Base-by-base conservation (phyloP, 805 yeast genomes). In the Kuraishia piskuri region DNA sequence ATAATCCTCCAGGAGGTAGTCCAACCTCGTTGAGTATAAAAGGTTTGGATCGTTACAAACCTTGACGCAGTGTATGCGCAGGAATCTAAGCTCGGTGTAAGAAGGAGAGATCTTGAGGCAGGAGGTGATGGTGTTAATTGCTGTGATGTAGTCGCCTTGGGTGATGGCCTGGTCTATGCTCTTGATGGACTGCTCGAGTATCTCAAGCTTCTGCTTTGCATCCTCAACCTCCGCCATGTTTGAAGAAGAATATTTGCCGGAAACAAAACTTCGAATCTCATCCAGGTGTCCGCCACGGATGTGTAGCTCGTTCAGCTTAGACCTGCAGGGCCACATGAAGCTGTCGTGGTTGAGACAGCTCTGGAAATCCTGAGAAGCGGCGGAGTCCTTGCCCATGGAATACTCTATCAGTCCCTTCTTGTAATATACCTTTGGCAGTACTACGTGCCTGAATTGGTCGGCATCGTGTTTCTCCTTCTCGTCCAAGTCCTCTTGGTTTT, bases 321-420 rank as follows among this genome's bases (percentile, higher is more conserved):
- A 66, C 50, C 72, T 69, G n/a, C 90, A 86, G 1, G 80, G 75
- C 14, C 58, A 54, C 72, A 73, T 53, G 61, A 66, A 50, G 53
- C 50, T 3, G 72, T 71, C 57, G 70, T 77, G 61, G n/a, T 63
- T 60, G 49, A 80, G 62, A 22, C 85, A 78, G 14, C 59, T 62
- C 54, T 75, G 71, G 54, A 86, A 79, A 57, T 80, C 83, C 2
- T 64, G 64, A 7, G 82, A 68, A 0, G 91, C 85, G 44, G 71
- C 70, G 31, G 64, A 57, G 26, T 80, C 86, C 54, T 78, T 79
- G 36, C 80, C 80, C 56, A 83, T 61, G 14, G 82, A 75, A 52
- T 83, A 65, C 52, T 84, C 84, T 2, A 85, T 77, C 48, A 84
- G 63, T 0, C 89, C 90, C 53, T 77, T 75, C 61, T 81, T 84